phyloP scores from a whole-genome alignment of 2,329 filamentous ascomycete species.

The Phialophora tarda region DNA sequence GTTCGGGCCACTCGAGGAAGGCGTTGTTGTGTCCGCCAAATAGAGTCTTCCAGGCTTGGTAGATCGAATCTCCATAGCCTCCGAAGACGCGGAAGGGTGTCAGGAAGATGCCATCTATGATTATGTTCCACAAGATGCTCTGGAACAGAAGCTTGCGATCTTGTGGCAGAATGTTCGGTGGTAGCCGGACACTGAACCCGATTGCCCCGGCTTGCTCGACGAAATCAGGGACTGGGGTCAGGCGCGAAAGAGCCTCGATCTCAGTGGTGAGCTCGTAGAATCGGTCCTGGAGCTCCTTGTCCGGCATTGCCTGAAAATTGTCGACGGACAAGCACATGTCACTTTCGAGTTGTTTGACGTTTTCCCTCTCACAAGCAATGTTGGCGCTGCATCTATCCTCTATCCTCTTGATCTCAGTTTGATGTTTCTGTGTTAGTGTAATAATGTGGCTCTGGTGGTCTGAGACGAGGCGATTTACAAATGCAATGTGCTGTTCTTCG shows the following conservation, averaged over 20 bases:
- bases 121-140: background rate
- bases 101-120: background rate
- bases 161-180: too few species aligned
- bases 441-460: background rate
- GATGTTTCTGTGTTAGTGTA: background rate
- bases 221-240: background rate
- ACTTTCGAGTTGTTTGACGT: background rate
- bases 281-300: background rate
- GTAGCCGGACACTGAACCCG: background rate
- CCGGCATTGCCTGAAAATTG: background rate
- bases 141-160: background rate
- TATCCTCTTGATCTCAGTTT: background rate
- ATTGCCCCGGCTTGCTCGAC: background rate
- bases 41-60: background rate
- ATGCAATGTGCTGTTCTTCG: background rate
- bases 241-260: background rate
- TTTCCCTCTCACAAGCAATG: background rate
- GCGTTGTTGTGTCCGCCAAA: background rate
- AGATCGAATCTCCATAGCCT: background rate
- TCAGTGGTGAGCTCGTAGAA: constrained; percentile 7
- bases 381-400: background rate
- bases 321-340: constrained; percentile 5
- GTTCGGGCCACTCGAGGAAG: background rate
- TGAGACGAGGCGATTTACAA: background rate
- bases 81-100: constrained; percentile 2